A percentile compares a stretch with the other conserved stretches of the same genome.
These are phyloP conservation scores for Dendrocalamus sinicus DNA, from an alignment of 176 grass and related monocot genomes.

Conservation along the genomic window DNA sequence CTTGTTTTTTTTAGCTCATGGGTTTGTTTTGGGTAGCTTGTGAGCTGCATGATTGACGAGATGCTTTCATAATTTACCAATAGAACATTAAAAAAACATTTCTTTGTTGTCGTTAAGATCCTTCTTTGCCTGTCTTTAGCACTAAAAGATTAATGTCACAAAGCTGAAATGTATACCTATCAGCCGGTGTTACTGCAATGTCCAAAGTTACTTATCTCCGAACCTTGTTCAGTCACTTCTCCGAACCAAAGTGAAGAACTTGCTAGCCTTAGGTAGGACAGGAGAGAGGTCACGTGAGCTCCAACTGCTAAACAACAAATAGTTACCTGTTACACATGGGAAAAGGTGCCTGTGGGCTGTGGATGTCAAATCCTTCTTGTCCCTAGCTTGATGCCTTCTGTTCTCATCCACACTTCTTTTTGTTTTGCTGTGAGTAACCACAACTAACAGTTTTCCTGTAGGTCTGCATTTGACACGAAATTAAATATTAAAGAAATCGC, in stretches of 20 bases:
- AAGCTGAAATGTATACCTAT: slow-evolving; percentile 24
- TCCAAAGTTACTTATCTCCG: slow-evolving; percentile 2
- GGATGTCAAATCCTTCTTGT: slow-evolving; percentile 34
- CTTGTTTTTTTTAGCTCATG: not conserved
- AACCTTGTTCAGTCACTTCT: not conserved
- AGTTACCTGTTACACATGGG: slow-evolving; percentile 24
- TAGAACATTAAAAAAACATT: not conserved
- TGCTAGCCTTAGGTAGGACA: not conserved
- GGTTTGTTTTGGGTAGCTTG: slow-evolving; percentile 3
- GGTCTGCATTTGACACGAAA: not conserved
- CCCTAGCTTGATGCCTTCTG: slow-evolving; percentile 12
- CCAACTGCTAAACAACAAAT: slow-evolving; percentile 20
- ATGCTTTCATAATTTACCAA: not conserved
- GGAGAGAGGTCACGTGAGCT: slow-evolving; percentile 43
- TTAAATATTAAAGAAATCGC: not conserved
- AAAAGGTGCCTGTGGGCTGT: not conserved
- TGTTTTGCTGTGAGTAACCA: not conserved
- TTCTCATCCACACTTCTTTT: slow-evolving; percentile 22
- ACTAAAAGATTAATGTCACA: not conserved
- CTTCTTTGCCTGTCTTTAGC: not conserved
- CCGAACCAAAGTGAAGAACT: not conserved
- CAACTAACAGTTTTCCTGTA: not conserved
- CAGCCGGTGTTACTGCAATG: slow-evolving; percentile 2
- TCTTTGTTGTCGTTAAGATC: not conserved
- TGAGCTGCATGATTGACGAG: slow-evolving; percentile 31